phyloP scores from a whole-genome alignment of 31 red algal species.

The Odonthalia washingtoniensis region DNA sequence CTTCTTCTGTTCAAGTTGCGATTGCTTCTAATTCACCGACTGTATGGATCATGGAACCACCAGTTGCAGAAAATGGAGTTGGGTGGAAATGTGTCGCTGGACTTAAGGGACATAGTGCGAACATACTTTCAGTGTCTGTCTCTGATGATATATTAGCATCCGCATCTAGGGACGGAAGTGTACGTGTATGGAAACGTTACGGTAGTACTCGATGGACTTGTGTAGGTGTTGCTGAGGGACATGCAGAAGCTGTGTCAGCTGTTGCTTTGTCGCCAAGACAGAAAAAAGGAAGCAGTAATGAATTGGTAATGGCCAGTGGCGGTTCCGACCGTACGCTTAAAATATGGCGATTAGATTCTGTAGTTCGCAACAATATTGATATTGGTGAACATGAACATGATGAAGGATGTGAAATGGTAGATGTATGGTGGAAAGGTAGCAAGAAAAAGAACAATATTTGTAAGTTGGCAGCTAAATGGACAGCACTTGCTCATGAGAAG shows the following conservation, averaged over 20 bases:
- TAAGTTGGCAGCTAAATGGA: conserved; percentile 88
- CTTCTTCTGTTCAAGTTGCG: conserved; percentile 13
- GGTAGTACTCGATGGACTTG: conserved; percentile 38
- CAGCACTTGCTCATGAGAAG: conserved; percentile 81
- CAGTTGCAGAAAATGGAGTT: neutral
- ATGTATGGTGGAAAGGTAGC: neutral
- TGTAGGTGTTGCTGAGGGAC: conserved; percentile 74
- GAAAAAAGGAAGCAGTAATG: neutral
- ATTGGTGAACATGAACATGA: neutral
- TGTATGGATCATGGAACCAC: conserved; percentile 48
- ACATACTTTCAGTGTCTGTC: conserved; percentile 64
- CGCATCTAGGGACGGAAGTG: conserved; percentile 50
- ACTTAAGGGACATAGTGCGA: conserved; percentile 64
- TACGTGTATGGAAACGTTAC: conserved; percentile 65
- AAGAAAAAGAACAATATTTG: neutral
- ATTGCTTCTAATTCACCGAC: conserved; percentile 68
- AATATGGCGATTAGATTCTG: conserved; percentile 68
- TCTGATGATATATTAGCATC: conserved; percentile 39
- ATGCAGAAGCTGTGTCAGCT: conserved; percentile 80
- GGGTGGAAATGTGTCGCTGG: conserved; percentile 45
- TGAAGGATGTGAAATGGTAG: neutral
- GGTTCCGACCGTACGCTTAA: conserved; percentile 84
- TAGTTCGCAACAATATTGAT: neutral
- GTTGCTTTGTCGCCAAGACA: conserved; percentile 66
- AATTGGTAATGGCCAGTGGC: conserved; percentile 78